Base-by-base conservation (phyloP, 73 alveolate species). In the Uronychia setigera region DNA sequence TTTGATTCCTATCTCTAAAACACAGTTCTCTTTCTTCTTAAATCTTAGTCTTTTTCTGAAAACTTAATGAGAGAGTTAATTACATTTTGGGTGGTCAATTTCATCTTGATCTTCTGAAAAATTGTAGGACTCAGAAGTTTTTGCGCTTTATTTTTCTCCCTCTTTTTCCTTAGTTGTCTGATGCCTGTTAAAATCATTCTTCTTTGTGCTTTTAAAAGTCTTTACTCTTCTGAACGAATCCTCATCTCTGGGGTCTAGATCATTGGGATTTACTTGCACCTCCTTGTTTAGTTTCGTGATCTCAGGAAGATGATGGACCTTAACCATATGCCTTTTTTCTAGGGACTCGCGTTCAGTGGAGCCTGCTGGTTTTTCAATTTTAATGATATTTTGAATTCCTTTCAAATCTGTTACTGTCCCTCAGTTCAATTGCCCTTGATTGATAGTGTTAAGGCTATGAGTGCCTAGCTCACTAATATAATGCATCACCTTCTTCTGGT, bases 401-500 rank as follows among this genome's bases (percentile, higher is more conserved):
- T 84, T 85, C 26, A 85, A 30, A 1, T 76, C 14, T 29, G 91
- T 85, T 77, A 85, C 77, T 1, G 91, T 85, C n/a, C 30, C 34
- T 77, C 77, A 74, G 1, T 85, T 85, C 33, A 74, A 74, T 76
- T 14, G 29, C 19, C 46, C 77, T 26, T 58, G 29, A 1, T 29
- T 35, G 5, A 85, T 76, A 1, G 34, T 30, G 79, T 29, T 34
- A 76, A 85, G 76, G 29, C 46, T 77, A 0, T 19, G 14, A 1
- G 31, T 59, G 1, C 91, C 91, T 29, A 14, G 32, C 29, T 85
- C 91, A 85, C 87, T 78, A 5, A 85, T 77, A 29, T 85, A 29
- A 46, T 85, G 85, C 74, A 85, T 27, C 29, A 79, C 86, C 81
- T 78, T 85, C 81, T 85, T 85, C 35, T 85, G 60, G 46, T 85